These are phyloP conservation scores for Polyporus arcularius DNA, from an alignment of 768 basidiomycete genomes.

Conservation along the genomic window DNA sequence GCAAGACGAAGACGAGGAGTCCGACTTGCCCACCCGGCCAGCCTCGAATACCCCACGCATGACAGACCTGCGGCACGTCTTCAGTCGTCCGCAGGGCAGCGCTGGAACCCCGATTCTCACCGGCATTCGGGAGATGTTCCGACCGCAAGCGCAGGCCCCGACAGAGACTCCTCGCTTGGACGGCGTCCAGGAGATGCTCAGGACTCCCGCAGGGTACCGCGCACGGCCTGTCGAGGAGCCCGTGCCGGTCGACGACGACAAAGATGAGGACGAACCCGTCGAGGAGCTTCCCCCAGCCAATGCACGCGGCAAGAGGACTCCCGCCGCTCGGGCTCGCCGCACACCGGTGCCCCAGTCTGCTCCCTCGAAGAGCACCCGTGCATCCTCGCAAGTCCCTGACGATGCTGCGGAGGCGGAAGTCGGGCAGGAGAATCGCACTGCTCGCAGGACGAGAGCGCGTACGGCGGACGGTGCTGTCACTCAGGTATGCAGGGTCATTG, in stretches of 20 bases:
- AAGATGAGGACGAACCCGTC: conserved; percentile 12
- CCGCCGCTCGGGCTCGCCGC: conserved; percentile 8
- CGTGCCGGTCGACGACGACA: conserved; percentile 3
- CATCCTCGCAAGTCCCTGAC: conserved; percentile 7
- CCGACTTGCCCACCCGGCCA: neutral
- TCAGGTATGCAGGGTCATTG: conserved; percentile 7
- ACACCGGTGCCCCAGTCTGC: conserved; percentile 16
- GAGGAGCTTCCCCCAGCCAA: conserved; percentile 7
- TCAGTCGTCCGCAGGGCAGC: conserved; percentile 20
- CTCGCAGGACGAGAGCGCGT: conserved; percentile 23
- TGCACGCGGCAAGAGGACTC: conserved; percentile 1
- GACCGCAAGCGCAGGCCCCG: conserved; percentile 2
- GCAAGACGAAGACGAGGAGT: conserved; percentile 17
- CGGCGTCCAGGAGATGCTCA: conserved; percentile 36
- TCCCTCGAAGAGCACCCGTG: conserved; percentile 14
- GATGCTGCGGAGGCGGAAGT: conserved; percentile 1
- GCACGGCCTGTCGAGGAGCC: conserved; percentile 9
- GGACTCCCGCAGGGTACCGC: conserved; percentile 30
- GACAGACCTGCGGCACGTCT: conserved; percentile 34
- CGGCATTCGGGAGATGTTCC: conserved; percentile 38
- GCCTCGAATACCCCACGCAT: conserved; percentile 30
- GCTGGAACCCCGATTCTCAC: conserved; percentile 28
- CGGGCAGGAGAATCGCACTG: conserved; percentile 8
- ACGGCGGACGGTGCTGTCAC: conserved; percentile 23
- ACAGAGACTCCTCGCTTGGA: conserved; percentile 36